These are phyloP conservation scores for Incumbomyces delicatus DNA, from an alignment of 2,329 filamentous ascomycete species.

Conservation along the genomic window DNA sequence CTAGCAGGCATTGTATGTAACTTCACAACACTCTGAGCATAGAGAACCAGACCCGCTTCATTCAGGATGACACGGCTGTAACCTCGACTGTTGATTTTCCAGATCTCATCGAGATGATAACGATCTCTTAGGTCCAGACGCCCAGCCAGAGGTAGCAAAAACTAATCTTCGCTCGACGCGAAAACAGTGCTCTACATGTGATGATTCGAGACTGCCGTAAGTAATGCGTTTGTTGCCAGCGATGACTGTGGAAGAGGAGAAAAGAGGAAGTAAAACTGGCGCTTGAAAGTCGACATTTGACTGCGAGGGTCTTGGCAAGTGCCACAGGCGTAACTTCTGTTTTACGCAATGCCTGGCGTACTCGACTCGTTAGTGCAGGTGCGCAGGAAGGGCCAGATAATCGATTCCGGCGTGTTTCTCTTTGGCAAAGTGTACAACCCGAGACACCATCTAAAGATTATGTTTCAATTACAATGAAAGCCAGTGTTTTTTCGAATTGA, in stretches of 20 bases:
- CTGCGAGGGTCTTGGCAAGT: constrained; percentile 2
- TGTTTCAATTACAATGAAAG: background rate
- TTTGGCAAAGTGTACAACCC: constrained; percentile 1
- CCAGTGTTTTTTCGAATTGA: too few species aligned
- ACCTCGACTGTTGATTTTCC: constrained; percentile 23
- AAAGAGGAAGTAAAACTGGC: background rate
- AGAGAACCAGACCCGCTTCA: background rate
- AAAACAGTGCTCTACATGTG: constrained; percentile 18
- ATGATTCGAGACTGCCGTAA: constrained; percentile 16
- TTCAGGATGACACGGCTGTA: constrained; percentile 10
- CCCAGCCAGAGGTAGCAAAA: constrained; percentile 21
- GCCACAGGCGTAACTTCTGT: background rate
- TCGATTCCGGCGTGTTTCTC: background rate
- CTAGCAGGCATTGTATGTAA: constrained; percentile 8
- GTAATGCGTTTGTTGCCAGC: constrained; percentile 19
- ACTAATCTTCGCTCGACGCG: constrained; percentile 12
- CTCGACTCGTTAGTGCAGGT: background rate
- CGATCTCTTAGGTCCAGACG: constrained; percentile 21
- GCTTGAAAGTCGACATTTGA: background rate
- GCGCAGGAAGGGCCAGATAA: constrained; percentile 7
- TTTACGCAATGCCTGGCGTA: background rate
- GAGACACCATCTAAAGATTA: background rate
- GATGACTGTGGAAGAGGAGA: constrained; percentile 11
- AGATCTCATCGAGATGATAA: constrained; percentile 23
- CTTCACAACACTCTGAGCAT: background rate